phyloP scores from a whole-genome alignment of 2,329 filamentous ascomycete species.

The Diaporthe velutina region DNA sequence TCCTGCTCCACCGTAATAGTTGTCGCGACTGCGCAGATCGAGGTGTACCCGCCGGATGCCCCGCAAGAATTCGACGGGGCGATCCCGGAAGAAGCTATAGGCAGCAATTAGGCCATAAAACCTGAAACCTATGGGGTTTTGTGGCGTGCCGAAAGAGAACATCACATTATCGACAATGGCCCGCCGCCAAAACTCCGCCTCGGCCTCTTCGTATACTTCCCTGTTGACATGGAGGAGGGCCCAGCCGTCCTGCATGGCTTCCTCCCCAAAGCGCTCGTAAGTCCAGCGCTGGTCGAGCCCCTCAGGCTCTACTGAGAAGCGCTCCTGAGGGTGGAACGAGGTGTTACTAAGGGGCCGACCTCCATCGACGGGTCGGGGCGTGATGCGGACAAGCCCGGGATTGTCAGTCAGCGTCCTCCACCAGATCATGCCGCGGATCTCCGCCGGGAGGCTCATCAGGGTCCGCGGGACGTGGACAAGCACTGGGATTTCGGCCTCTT shows the following conservation, averaged over 20 bases:
- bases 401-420: neutral
- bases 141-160: neutral
- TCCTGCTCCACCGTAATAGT: too few species aligned
- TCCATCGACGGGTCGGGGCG: too few species aligned
- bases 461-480: neutral
- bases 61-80: neutral
- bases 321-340: neutral
- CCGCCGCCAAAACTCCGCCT: neutral
- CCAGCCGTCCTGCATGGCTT: too few species aligned
- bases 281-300: too few species aligned
- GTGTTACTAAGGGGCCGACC: too few species aligned
- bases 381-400: too few species aligned
- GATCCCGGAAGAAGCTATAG: neutral
- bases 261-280: too few species aligned
- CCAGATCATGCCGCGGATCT: neutral
- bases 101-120: neutral
- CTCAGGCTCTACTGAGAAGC: neutral
- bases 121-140: too few species aligned
- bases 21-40: neutral
- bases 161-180: neutral
- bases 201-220: neutral
- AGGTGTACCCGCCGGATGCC: neutral
- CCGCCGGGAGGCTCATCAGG: neutral
- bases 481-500: too few species aligned
- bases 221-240: neutral